These are phyloP conservation scores for Gnomoniopsis smithogilvyi DNA, from an alignment of 2,329 filamentous ascomycete species.

Conservation along the genomic window DNA sequence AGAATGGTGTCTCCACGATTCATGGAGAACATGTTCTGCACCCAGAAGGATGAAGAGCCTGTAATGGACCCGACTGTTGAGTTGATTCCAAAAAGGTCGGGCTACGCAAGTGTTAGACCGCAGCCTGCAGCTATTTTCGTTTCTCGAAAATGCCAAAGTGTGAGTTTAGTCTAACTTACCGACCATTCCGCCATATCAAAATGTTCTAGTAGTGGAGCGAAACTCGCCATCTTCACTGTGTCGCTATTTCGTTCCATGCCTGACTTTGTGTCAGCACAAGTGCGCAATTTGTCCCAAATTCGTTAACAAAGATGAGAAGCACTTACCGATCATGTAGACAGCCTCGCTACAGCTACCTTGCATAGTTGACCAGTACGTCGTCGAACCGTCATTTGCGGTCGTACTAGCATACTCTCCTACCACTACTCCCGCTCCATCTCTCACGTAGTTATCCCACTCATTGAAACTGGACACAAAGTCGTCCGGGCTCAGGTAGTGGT, in stretches of 20 bases:
- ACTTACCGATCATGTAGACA: slow-evolving; percentile 43
- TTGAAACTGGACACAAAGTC: slow-evolving; percentile 32
- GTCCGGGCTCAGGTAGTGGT: slow-evolving; percentile 23
- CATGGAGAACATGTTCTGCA: slow-evolving; percentile 6
- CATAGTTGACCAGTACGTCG: background rate
- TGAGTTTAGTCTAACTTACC: background rate
- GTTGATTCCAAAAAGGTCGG: slow-evolving; percentile 21
- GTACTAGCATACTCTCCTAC: background rate
- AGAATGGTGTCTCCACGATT: slow-evolving; percentile 9
- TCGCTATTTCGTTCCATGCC: slow-evolving; percentile 42
- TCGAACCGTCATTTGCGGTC: slow-evolving; percentile 1
- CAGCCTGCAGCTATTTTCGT: no score
- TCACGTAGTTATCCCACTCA: slow-evolving; percentile 23
- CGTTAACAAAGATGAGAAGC: background rate
- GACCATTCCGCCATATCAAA: slow-evolving; percentile 49
- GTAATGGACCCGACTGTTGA: slow-evolving; percentile 5
- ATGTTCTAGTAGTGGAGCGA: slow-evolving; percentile 25
- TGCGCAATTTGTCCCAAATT: no score
- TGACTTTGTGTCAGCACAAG: background rate
- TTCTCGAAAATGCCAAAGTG: background rate
- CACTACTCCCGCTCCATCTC: background rate
- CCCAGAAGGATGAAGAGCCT: slow-evolving; percentile 9
- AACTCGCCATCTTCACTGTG: background rate
- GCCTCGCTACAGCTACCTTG: slow-evolving; percentile 33
- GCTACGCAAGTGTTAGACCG: slow-evolving; percentile 11